phyloP scores from a whole-genome alignment of 805 yeast species.

The Candida alai region DNA sequence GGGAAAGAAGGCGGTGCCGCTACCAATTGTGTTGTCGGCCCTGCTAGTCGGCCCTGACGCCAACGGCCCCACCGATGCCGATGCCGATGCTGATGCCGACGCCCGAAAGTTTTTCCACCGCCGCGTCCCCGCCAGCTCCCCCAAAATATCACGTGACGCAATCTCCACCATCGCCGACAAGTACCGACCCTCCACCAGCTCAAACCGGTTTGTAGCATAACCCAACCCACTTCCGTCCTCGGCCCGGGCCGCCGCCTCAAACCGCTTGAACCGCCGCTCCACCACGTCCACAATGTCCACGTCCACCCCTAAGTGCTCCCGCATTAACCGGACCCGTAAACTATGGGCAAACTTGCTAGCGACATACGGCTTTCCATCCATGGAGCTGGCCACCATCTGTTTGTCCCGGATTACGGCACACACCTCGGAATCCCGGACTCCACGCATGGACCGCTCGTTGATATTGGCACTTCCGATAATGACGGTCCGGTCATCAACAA shows the following conservation, averaged over 20 bases:
- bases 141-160: conserved; percentile 65
- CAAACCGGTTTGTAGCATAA: conserved; percentile 40
- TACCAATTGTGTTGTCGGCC: too few species aligned
- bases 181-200: conserved; percentile 24
- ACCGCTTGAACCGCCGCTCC: conserved; percentile 61
- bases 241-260: conserved; percentile 44
- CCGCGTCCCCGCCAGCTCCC: conserved; percentile 43
- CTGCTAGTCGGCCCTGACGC: too few species aligned
- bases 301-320: conserved; percentile 94
- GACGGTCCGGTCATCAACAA: conserved; percentile 90
- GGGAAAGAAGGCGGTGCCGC: background rate
- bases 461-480: conserved; percentile 97
- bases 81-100: background rate
- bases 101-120: conserved; percentile 39
- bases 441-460: conserved; percentile 94
- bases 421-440: conserved; percentile 89
- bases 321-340: conserved; percentile 84
- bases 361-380: conserved; percentile 78
- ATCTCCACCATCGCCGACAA: conserved; percentile 72
- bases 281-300: conserved; percentile 80
- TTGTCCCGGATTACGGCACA: conserved; percentile 87
- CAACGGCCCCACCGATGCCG: background rate
- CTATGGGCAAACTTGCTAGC: conserved; percentile 91
- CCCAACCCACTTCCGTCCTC: conserved; percentile 36
- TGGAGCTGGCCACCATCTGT: conserved; percentile 59